Percentiles rank a stretch among this genome's conserved stretches.
phyloP scores from a whole-genome alignment of 2,329 filamentous ascomycete genomes.

The Myriosclerotinia duriaeana region DNA sequence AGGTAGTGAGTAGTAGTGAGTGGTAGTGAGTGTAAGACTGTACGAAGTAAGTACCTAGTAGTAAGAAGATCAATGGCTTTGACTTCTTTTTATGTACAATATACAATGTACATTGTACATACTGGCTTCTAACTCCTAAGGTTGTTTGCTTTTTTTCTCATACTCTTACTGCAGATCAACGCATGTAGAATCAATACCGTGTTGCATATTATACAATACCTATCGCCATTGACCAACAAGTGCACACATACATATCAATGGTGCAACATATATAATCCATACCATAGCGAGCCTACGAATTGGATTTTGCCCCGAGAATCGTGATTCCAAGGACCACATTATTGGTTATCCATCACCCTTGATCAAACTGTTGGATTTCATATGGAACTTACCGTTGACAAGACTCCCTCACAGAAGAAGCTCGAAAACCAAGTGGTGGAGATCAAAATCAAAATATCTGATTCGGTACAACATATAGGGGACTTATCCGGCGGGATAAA shows the following conservation, averaged over 20 bases:
- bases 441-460: not conserved
- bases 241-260: not conserved
- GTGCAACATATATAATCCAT: too few species aligned
- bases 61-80: not conserved
- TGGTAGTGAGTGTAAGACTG: not conserved
- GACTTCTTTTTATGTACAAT: not conserved
- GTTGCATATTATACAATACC: not conserved
- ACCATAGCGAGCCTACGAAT: not conserved
- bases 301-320: not conserved
- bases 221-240: conserved; percentile 6
- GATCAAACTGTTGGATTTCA: not conserved
- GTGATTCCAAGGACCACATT: too few species aligned
- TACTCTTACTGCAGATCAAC: conserved; percentile 13
- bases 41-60: too few species aligned
- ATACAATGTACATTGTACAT: too few species aligned
- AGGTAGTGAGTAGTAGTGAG: too few species aligned
- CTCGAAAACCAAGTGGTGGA: not conserved
- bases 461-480: not conserved
- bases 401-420: not conserved
- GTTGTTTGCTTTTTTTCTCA: not conserved
- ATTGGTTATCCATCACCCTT: not conserved
- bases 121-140: not conserved
- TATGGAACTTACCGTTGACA: too few species aligned
- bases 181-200: not conserved
- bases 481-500: conserved; percentile 11